phyloP scores from a whole-genome alignment of 192 early-diverging fungal species.

The Coemansia sp. region DNA sequence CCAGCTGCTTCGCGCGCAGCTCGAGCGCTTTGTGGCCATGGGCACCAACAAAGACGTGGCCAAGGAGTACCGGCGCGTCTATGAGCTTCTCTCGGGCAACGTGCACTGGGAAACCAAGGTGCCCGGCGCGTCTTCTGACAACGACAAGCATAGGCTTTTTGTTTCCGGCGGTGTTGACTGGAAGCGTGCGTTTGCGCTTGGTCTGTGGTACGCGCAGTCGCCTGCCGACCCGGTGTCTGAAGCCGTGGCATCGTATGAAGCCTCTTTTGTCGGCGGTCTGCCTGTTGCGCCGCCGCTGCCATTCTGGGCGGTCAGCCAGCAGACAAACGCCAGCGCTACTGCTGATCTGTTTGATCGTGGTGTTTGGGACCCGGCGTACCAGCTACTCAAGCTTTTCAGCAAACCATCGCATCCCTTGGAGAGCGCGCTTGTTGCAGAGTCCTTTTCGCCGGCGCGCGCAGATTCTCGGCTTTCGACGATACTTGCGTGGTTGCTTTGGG shows the following conservation, averaged over 20 bases:
- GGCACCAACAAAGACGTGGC: slow-evolving; percentile 6
- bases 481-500: slow-evolving; percentile 59
- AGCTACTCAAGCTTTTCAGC: slow-evolving; percentile 69
- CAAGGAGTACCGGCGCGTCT: slow-evolving; percentile 57
- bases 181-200: slow-evolving; percentile 2
- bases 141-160: background rate
- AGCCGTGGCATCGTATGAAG: slow-evolving; percentile 25
- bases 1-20: slow-evolving; percentile 37
- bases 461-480: slow-evolving; percentile 74
- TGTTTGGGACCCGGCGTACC: slow-evolving; percentile 69
- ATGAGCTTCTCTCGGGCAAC: slow-evolving; percentile 61
- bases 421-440: slow-evolving; percentile 60
- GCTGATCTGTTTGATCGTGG: slow-evolving; percentile 21
- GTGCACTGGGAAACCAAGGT: slow-evolving; percentile 28
- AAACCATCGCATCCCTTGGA: slow-evolving; percentile 59
- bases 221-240: slow-evolving; percentile 34
- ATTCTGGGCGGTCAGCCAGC: slow-evolving; percentile 20
- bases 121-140: background rate
- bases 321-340: background rate
- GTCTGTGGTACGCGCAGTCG: slow-evolving; percentile 16
- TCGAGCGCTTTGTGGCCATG: slow-evolving; percentile 9
- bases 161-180: slow-evolving; percentile 58
- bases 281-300: slow-evolving; percentile 42
- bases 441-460: slow-evolving; percentile 59
- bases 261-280: background rate